phyloP scores from a whole-genome alignment of 2,329 filamentous ascomycete genomes.

The Cadophora sp. region DNA sequence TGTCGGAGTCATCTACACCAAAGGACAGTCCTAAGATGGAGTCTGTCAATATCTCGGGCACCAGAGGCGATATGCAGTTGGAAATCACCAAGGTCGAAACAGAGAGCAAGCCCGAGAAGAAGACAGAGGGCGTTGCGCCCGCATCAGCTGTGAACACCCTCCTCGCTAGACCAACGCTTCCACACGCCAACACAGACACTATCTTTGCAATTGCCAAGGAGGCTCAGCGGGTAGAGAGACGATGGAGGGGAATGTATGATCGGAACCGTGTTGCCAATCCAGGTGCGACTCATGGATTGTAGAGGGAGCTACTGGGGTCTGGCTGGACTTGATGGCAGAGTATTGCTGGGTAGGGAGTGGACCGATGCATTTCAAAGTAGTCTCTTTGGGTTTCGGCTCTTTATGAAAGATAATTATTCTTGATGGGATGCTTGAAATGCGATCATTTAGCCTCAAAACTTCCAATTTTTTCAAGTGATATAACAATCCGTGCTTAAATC shows the following conservation, averaged over 20 bases:
- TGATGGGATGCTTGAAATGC: no score
- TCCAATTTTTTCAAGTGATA: no score
- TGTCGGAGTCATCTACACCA: neutral
- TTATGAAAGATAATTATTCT: neutral
- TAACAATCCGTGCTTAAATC: no score
- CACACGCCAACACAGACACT: constrained; percentile 13
- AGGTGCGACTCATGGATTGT: neutral
- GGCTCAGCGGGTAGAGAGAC: neutral
- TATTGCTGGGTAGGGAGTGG: neutral
- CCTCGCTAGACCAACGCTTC: neutral
- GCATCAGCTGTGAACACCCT: neutral
- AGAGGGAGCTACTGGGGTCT: neutral
- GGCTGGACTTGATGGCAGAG: neutral
- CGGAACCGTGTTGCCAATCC: constrained; percentile 11
- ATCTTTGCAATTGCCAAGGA: neutral
- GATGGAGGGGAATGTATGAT: constrained; percentile 20
- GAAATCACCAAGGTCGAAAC: neutral
- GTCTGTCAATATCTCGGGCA: no score
- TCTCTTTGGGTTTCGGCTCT: neutral
- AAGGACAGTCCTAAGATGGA: neutral
- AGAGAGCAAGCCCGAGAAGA: neutral
- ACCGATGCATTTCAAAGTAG: neutral
- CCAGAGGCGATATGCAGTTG: neutral
- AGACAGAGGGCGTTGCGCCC: neutral
- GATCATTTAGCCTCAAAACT: no score